Evolutionary conservation across 257 asterid species (phyloP), one percentile per base, ranked within the genome.

Genomic region (Misopates orontium): DNA sequence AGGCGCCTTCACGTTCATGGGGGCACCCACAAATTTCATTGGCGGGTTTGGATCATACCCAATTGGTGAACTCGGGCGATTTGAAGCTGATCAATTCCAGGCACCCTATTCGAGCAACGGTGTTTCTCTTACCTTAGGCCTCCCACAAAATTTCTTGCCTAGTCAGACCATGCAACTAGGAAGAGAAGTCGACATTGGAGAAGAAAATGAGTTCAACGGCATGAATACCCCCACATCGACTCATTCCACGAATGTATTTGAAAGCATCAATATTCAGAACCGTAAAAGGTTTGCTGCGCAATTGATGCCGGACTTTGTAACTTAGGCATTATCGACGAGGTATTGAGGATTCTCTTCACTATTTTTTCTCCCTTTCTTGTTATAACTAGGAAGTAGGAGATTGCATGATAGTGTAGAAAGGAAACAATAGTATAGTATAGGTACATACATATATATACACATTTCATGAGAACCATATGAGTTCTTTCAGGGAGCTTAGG

Each of bases 41-140:
- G 95, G 95, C 16, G 98, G 95, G 56, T 91, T 91, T 55, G 95
- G 95, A 8, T 78, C 95, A 0, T 89, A 83, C 79, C 89, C 95
- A 0, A 89, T 89, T 4, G n/a, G n/a, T n/a, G 95, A 91, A 28
- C 79, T 89, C 3, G 95, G 95, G 14, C 49, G 98, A 62, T 91
- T 82, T 60, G 82, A 83, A 7, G 61, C 89, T 0, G 89, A 89
- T 42, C 90, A 82, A 51, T 93, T 87, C 81, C 89, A 89, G 40
- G 68, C 80, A 0, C 80, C 96, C 1, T 92, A 84, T 66, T 80
- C 96, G 0, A 86, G 83, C 3, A 89, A 84, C 12, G 92, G 85
- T 0, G 98, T 92, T 13, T 90, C 97, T 7, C 95, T 93, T 4
- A 90, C 99, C 1, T 64, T 93, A 18, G 99, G 96, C 56, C 92